Conservation (phyloP, 805 yeast genomes). For the Barnettozyma sp. region DNA sequence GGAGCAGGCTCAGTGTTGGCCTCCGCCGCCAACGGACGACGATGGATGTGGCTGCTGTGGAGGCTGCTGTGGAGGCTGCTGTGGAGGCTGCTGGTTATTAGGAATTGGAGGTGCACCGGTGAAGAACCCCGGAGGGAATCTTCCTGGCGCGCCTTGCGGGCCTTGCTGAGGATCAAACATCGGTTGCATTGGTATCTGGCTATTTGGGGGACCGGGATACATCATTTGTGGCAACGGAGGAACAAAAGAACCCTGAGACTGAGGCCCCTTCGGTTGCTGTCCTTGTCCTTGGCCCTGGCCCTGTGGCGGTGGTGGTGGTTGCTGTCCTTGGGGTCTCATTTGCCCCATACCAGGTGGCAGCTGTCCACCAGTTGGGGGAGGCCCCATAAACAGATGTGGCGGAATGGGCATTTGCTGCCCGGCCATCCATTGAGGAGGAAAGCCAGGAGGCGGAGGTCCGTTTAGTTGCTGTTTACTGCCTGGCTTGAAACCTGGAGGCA, state of each 20-base stretch:
- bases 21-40: no score
- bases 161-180: slow-evolving; percentile 10
- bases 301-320: slow-evolving; percentile 8
- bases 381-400: slow-evolving; percentile 5
- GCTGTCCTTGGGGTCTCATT: slow-evolving; percentile 14
- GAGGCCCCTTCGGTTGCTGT: slow-evolving; percentile 9
- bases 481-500: slow-evolving; percentile 17
- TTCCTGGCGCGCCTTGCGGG: slow-evolving; percentile 7
- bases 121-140: slow-evolving; percentile 23
- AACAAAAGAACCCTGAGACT: slow-evolving; percentile 10
- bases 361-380: slow-evolving; percentile 7
- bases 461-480: slow-evolving; percentile 10
- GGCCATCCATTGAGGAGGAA: slow-evolving; percentile 15
- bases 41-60: no score
- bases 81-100: slow-evolving; percentile 1
- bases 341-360: slow-evolving; percentile 18
- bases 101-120: slow-evolving; percentile 17
- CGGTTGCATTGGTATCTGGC: slow-evolving; percentile 11
- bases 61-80: no score
- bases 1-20: no score
- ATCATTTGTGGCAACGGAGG: slow-evolving; percentile 7
- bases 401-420: slow-evolving; percentile 10
- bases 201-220: slow-evolving; percentile 9
- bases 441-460: slow-evolving; percentile 17
- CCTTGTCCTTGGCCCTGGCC: slow-evolving; percentile 9